These are phyloP conservation scores for Colletotrichum sp. DNA, from an alignment of 2,329 filamentous ascomycete species.

Conservation along the genomic window DNA sequence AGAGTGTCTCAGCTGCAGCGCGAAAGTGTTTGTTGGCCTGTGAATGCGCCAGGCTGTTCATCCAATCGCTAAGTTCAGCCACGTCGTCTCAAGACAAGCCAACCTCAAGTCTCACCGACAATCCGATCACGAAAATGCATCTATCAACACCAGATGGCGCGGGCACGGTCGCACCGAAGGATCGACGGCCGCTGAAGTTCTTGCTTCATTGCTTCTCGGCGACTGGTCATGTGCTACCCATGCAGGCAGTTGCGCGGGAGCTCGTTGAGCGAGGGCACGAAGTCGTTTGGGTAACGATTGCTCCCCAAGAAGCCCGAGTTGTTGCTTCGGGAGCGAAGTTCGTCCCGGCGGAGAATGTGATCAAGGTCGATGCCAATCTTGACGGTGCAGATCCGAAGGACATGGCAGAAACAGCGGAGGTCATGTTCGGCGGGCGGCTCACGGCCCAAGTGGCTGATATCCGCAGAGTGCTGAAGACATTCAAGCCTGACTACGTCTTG, in stretches of 20 bases:
- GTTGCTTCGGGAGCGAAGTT: slow-evolving; percentile 38
- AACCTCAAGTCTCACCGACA: neutral
- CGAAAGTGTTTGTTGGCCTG: neutral
- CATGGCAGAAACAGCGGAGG: slow-evolving; percentile 32
- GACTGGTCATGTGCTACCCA: slow-evolving; percentile 42
- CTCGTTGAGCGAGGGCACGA: slow-evolving; percentile 41
- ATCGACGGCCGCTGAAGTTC: slow-evolving; percentile 31
- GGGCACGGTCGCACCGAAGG: neutral
- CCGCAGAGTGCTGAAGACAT: slow-evolving; percentile 31
- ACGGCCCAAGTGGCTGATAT: slow-evolving; percentile 40
- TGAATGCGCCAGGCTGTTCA: neutral
- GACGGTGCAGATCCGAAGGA: slow-evolving; percentile 31
- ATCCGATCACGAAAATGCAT: neutral
- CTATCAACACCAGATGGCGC: neutral
- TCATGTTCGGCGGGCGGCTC: slow-evolving; percentile 30
- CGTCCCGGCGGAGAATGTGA: slow-evolving; percentile 33
- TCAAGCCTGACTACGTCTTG: slow-evolving; percentile 35
- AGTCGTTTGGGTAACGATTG: slow-evolving; percentile 41
- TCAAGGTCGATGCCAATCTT: slow-evolving; percentile 34
- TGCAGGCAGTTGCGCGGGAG: slow-evolving; percentile 42
- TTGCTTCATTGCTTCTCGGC: slow-evolving; percentile 44
- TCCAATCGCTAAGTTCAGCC: neutral
- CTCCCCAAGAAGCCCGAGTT: slow-evolving; percentile 37
- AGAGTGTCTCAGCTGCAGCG: neutral
- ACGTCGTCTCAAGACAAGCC: neutral